These are phyloP conservation scores for Fusarium tuaranense DNA, from an alignment of 2,329 filamentous ascomycete species.

Conservation along the genomic window DNA sequence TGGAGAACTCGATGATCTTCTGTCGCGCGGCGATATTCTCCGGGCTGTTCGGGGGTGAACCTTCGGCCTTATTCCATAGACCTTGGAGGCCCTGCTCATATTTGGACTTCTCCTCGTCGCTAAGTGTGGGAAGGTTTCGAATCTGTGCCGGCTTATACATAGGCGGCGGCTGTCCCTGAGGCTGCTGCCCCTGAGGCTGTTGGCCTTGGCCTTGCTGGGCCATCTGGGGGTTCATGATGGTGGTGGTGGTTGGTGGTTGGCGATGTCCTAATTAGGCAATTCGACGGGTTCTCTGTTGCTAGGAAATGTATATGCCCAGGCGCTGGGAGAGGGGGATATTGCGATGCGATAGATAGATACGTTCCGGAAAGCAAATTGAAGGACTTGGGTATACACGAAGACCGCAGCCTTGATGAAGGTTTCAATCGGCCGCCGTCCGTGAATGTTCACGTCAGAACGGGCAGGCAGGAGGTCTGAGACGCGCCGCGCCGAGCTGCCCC, in stretches of 20 bases:
- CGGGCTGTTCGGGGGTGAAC: constrained; percentile 58
- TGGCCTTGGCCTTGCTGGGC: constrained; percentile 42
- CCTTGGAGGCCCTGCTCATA: constrained; percentile 68
- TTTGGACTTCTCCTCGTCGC: constrained; percentile 66
- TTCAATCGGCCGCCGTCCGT: constrained; percentile 20
- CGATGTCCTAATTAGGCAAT: background rate
- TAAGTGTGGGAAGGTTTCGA: constrained; percentile 61
- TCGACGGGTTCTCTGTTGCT: background rate
- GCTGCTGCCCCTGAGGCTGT: constrained; percentile 38
- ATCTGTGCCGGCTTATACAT: constrained; percentile 67
- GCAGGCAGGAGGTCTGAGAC: background rate
- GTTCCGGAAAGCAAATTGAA: background rate
- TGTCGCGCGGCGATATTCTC: constrained; percentile 64
- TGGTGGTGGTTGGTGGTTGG: constrained; percentile 3
- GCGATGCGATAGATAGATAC: background rate
- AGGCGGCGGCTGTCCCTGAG: constrained; percentile 46
- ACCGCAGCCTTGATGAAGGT: constrained; percentile 15
- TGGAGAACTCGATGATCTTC: constrained; percentile 71
- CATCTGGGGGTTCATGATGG: constrained; percentile 43
- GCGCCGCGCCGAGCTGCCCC: constrained; percentile 2
- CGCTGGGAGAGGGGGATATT: background rate
- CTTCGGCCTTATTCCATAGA: constrained; percentile 66
- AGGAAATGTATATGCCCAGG: background rate
- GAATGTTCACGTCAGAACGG: constrained; percentile 13
- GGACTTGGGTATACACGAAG: background rate